These are phyloP conservation scores for Russula virescens DNA, from an alignment of 768 basidiomycete species.

Conservation along the genomic window DNA sequence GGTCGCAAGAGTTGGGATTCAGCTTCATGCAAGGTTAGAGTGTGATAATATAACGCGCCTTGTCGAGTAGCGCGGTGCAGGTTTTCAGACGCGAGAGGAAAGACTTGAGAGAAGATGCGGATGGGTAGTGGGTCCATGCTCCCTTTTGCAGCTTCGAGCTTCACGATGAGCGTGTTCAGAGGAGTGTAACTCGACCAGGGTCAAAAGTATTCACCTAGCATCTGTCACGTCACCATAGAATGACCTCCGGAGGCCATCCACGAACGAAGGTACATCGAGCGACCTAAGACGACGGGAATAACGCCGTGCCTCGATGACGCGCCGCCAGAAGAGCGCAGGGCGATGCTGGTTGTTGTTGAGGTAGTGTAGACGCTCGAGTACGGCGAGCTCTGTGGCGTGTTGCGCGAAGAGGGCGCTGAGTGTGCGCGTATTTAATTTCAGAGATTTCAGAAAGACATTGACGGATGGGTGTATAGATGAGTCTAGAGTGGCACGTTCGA, in stretches of 20 bases:
- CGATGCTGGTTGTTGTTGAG: constrained; percentile 78
- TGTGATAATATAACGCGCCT: constrained; percentile 34
- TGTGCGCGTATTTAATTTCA: constrained; percentile 50
- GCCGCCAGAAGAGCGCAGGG: constrained; percentile 63
- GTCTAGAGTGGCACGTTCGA: constrained; percentile 24
- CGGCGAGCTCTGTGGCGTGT: constrained; percentile 47
- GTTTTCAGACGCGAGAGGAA: constrained; percentile 35
- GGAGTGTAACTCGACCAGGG: neutral
- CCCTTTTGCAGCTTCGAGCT: constrained; percentile 52
- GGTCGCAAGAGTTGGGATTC: neutral
- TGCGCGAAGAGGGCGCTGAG: constrained; percentile 41
- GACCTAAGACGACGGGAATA: constrained; percentile 37
- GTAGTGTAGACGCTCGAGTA: constrained; percentile 67
- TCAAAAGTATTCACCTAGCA: constrained; percentile 33
- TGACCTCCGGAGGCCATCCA: constrained; percentile 38
- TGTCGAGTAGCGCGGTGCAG: constrained; percentile 39
- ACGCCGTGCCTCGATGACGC: constrained; percentile 54
- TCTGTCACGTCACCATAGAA: constrained; percentile 44
- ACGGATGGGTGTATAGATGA: constrained; percentile 34
- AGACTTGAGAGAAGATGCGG: constrained; percentile 31
- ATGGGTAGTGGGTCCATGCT: constrained; percentile 60
- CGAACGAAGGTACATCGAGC: constrained; percentile 25
- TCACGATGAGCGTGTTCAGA: neutral
- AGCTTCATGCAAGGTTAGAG: neutral
- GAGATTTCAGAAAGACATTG: constrained; percentile 54